phyloP scores from a whole-genome alignment of 371 early-diverging fungal genomes.

The Apophysomyces ossiformis region DNA sequence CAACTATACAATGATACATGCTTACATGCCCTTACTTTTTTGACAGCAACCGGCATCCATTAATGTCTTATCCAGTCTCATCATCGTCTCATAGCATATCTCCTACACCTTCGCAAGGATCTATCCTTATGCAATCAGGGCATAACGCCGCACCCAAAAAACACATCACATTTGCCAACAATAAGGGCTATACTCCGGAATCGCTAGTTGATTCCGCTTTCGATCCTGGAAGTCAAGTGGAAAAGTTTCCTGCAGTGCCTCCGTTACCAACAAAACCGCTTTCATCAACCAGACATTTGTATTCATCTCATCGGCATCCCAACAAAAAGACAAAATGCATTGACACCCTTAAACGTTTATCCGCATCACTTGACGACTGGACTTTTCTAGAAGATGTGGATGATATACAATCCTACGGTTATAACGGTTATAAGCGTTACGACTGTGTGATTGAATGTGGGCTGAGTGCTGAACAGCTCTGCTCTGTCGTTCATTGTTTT shows the following conservation, averaged over 20 bases:
- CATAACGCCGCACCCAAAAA: slow-evolving; percentile 17
- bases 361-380: slow-evolving; percentile 25
- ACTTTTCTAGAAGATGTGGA: slow-evolving; percentile 14
- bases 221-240: slow-evolving; percentile 4
- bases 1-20: not conserved
- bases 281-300: slow-evolving; percentile 9
- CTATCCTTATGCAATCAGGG: slow-evolving; percentile 13
- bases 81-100: not conserved
- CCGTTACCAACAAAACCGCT: slow-evolving; percentile 6
- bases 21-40: not conserved
- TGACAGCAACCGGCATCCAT: not conserved
- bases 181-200: not conserved
- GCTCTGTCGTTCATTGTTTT: slow-evolving; percentile 47
- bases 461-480: slow-evolving; percentile 62
- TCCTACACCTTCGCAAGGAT: slow-evolving; percentile 25
- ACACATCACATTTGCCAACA: slow-evolving; percentile 40
- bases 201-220: not conserved
- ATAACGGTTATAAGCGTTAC: slow-evolving; percentile 43
- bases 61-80: not conserved
- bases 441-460: slow-evolving; percentile 57
- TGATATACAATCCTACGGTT: slow-evolving; percentile 13
- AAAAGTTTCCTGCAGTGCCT: slow-evolving; percentile 1
- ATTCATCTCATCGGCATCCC: slow-evolving; percentile 22
- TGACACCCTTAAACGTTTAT: slow-evolving; percentile 20
- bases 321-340: slow-evolving; percentile 24